Base-by-base conservation (phyloP, 2,329 filamentous ascomycete genomes). In the Corynespora cassiicola region DNA sequence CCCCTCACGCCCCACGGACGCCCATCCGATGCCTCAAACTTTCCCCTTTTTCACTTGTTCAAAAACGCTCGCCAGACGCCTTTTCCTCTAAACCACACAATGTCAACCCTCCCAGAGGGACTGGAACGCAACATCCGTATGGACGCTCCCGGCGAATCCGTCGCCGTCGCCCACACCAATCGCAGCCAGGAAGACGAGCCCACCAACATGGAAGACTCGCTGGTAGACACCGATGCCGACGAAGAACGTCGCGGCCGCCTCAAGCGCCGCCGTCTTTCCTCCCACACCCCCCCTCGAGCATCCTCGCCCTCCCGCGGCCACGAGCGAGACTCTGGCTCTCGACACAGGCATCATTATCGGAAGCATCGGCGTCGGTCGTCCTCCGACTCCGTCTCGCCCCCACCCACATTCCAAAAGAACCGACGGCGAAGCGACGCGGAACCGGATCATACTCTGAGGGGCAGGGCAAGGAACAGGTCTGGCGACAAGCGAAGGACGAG, bases 401-500 rank as follows among this genome's bases (percentile, higher is more conserved):
- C 58, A 8, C 56, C 56, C 1, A 46, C 46, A 16, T 20, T 42
- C 5, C 58, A 56, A 45, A 65, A 60, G 40, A 52, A 48, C 18
- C 40, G 64, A 6, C 48, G 64, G 17, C 46, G 65, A 10, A 66
- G 63, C 42, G 64, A 68, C 23, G 63, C 62, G 3, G 61, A 64
- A 39, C 56, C 54, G 7, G 64, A 68, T 26, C 64, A 67, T 36
- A 66, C 58, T 3, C 55, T 66, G 26, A 51, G 65, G 11, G 65
- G 65, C 1, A 51, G 65, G 6, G 52, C 47, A 26, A 46, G 64
- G 26, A 59, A 59, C 27, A 45, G 63, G 14, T 62, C 56, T 14
- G 42, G 45, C 23, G 52, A 46, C 31, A 36, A 49, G 26, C 38
- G 44, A 10, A 40, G 55, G 26, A 54, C 52, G n/a, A 35, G 41